Evolutionary conservation across 805 yeast species (phyloP).

Genomic region (Kodamaea sagamina): DNA sequence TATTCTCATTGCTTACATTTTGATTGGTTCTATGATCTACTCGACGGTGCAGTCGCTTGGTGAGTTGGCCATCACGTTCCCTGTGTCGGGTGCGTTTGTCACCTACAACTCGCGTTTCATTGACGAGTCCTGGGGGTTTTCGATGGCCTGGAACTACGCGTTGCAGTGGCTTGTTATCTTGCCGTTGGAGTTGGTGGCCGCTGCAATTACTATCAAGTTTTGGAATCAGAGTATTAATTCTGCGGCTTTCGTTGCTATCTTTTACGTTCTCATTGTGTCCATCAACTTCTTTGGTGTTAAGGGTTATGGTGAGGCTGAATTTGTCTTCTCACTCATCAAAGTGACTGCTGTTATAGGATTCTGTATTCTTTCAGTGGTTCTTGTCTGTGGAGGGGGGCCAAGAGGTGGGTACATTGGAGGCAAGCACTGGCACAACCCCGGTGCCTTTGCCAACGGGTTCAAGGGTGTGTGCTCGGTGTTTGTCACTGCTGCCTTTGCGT

Average conservation of each 20-base stretch:
- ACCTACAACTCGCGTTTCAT: constrained; percentile 64
- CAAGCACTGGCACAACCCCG: constrained; percentile 62
- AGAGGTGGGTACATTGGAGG: constrained; percentile 56
- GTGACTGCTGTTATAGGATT: constrained; percentile 62
- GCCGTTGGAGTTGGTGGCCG: constrained; percentile 68
- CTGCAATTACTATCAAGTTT: constrained; percentile 55
- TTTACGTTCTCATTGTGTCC: constrained; percentile 50
- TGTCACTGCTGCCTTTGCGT: constrained; percentile 76
- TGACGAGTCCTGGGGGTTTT: constrained; percentile 70
- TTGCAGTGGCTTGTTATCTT: constrained; percentile 64
- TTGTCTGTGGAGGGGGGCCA: constrained; percentile 59
- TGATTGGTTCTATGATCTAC: constrained; percentile 38
- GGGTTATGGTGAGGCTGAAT: constrained; percentile 64
- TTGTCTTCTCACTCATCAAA: constrained; percentile 66
- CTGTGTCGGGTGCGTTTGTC: constrained; percentile 46
- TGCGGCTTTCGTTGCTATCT: constrained; percentile 59
- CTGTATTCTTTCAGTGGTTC: constrained; percentile 54
- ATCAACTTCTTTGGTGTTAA: constrained; percentile 56
- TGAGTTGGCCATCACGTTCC: constrained; percentile 48
- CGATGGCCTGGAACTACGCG: constrained; percentile 72
- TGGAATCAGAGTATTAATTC: constrained; percentile 54
- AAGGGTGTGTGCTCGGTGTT: constrained; percentile 75
- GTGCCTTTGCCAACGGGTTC: constrained; percentile 65
- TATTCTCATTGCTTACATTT: constrained; percentile 39
- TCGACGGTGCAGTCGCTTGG: constrained; percentile 46